Conservation (phyloP, 345 rosid species). For the Luvunga scandens region DNA sequence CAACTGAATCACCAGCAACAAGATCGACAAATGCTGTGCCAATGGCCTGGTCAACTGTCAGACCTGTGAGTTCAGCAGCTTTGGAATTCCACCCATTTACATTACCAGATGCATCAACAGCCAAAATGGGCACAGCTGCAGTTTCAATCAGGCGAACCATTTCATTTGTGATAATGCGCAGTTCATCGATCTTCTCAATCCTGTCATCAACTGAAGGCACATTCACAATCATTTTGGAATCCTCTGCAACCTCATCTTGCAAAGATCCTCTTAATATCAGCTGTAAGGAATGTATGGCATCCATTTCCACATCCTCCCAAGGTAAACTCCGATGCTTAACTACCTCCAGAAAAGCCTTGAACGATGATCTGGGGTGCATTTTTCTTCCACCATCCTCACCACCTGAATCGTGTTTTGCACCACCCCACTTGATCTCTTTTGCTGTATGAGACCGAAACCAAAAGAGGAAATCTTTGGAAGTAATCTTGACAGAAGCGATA, state of each 20-base stretch:
- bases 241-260: conserved; percentile 45
- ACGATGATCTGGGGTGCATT: conserved; percentile 88
- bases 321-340: conserved; percentile 66
- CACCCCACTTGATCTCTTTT: conserved; percentile 87
- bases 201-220: conserved; percentile 45
- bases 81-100: conserved; percentile 85
- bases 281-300: conserved; percentile 83
- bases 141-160: conserved; percentile 88
- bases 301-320: conserved; percentile 90
- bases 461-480: conserved; percentile 65
- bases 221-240: conserved; percentile 46
- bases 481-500: conserved; percentile 62
- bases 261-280: conserved; percentile 71
- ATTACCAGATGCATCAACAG: conserved; percentile 65
- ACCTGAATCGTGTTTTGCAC: conserved; percentile 72
- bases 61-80: conserved; percentile 72
- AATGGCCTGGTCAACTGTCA: conserved; percentile 68
- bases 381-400: conserved; percentile 64
- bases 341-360: conserved; percentile 82
- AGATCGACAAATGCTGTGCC: conserved; percentile 58
- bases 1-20: conserved; percentile 47
- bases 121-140: conserved; percentile 81
- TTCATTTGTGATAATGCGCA: conserved; percentile 57
- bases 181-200: conserved; percentile 57
- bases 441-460: conserved; percentile 87